Evolutionary conservation across 1,139 yeast species (phyloP).

Genomic region (Debaryomycetaceae sp.): DNA sequence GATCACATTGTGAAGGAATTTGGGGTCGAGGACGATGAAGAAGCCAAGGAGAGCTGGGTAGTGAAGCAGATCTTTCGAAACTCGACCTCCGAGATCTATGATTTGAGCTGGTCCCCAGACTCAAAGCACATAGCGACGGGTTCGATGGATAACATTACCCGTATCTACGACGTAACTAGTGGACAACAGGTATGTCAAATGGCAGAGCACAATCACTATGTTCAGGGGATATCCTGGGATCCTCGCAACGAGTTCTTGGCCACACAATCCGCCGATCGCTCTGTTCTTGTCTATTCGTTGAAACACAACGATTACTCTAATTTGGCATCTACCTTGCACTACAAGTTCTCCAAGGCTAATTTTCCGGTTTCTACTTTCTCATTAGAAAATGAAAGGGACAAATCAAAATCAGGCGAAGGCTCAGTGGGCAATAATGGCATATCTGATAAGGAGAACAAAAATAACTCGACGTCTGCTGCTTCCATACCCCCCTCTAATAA

Average conservation of each 20-base stretch:
- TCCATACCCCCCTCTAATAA: slow-evolving; percentile 7
- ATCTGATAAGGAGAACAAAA: not conserved
- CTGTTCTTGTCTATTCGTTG: slow-evolving; percentile 58
- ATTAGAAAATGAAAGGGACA: not conserved
- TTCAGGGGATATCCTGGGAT: slow-evolving; percentile 97
- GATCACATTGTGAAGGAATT: slow-evolving; percentile 54
- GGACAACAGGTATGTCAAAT: slow-evolving; percentile 63
- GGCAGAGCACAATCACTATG: slow-evolving; percentile 79
- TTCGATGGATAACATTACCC: slow-evolving; percentile 81
- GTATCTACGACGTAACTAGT: slow-evolving; percentile 57
- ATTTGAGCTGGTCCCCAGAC: slow-evolving; percentile 88
- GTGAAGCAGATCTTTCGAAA: slow-evolving; percentile 54
- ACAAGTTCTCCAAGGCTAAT: slow-evolving; percentile 44
- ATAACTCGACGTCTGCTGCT: slow-evolving; percentile 1
- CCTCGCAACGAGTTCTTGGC: slow-evolving; percentile 74
- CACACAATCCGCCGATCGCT: slow-evolving; percentile 87
- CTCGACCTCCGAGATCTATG: slow-evolving; percentile 77
- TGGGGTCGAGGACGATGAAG: slow-evolving; percentile 52
- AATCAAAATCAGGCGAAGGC: not conserved
- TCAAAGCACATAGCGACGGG: slow-evolving; percentile 76
- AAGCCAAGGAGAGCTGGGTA: slow-evolving; percentile 71
- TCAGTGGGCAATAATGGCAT: not conserved
- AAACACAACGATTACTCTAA: slow-evolving; percentile 10
- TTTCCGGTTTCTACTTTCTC: slow-evolving; percentile 22
- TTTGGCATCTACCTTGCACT: slow-evolving; percentile 33